These are phyloP conservation scores for Schrenkiella parvula DNA, from an alignment of 345 rosid genomes.

Conservation along the genomic window DNA sequence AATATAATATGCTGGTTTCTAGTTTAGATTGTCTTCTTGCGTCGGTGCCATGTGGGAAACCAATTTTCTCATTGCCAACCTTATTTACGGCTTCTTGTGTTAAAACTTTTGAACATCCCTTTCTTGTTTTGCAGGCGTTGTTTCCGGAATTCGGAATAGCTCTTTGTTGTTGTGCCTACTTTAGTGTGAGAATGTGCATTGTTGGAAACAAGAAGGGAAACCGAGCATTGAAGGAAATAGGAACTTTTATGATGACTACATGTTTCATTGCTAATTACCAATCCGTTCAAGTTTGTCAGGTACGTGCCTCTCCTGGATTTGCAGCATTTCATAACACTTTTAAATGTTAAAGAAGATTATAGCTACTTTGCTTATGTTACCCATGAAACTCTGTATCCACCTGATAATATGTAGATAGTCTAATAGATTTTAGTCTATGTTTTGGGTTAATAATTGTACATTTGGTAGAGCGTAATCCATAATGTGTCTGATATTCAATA, in stretches of 20 bases:
- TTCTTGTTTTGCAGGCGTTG: conserved; percentile 38
- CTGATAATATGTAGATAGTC: neutral
- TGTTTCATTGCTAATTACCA: conserved; percentile 66
- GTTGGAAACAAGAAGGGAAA: conserved; percentile 64
- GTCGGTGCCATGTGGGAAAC: neutral
- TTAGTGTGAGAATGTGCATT: conserved; percentile 77
- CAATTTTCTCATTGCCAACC: neutral
- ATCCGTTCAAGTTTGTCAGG: conserved; percentile 92
- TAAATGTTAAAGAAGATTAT: neutral
- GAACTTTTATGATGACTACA: conserved; percentile 74
- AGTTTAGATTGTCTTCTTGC: neutral
- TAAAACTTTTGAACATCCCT: neutral
- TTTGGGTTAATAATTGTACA: neutral
- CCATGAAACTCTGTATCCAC: neutral
- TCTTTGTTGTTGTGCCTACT: conserved; percentile 19
- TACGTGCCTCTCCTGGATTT: conserved; percentile 15
- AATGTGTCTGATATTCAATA: neutral
- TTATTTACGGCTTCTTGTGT: conserved; percentile 3
- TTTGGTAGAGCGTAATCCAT: neutral
- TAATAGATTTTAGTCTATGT: neutral
- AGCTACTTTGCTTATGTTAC: neutral
- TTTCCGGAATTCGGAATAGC: conserved; percentile 13
- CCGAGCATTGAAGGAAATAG: conserved; percentile 68
- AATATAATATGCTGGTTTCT: neutral
- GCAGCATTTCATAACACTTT: neutral